A percentile compares a stretch with the other conserved stretches of the same genome.
phyloP scores from a whole-genome alignment of 2,329 filamentous ascomycete genomes.

The Macrophomina phaseolina region DNA sequence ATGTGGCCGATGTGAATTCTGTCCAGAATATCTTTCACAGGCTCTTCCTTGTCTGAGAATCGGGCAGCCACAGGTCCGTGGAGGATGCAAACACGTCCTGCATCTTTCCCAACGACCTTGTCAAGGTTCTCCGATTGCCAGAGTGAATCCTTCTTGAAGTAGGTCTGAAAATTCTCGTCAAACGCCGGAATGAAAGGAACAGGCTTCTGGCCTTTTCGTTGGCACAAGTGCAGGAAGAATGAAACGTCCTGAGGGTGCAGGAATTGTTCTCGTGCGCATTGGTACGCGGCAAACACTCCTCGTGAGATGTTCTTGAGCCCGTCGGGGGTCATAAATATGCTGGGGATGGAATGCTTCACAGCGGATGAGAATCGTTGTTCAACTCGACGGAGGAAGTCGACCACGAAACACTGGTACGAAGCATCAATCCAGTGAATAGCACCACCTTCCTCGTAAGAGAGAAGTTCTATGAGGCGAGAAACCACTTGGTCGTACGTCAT shows the following conservation, averaged over 20 bases:
- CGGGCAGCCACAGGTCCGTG: slow-evolving; percentile 45
- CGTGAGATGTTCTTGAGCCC: not conserved
- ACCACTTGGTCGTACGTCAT: slow-evolving; percentile 95
- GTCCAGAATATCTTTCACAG: slow-evolving; percentile 31
- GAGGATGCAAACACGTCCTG: slow-evolving; percentile 42
- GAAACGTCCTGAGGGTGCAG: slow-evolving; percentile 31
- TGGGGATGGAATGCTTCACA: not conserved
- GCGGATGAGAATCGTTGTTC: slow-evolving; percentile 29
- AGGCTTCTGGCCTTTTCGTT: slow-evolving; percentile 42
- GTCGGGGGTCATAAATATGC: not conserved
- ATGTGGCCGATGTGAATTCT: slow-evolving; percentile 31
- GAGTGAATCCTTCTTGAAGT: slow-evolving; percentile 50
- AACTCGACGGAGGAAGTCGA: slow-evolving; percentile 79
- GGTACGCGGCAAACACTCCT: not conserved
- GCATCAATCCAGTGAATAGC: slow-evolving; percentile 83
- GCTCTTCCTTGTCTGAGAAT: slow-evolving; percentile 34
- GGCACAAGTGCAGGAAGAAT: slow-evolving; percentile 41
- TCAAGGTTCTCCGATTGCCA: slow-evolving; percentile 49
- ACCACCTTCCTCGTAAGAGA: slow-evolving; percentile 84
- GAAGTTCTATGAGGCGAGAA: slow-evolving; percentile 84
- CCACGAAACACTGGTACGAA: slow-evolving; percentile 77
- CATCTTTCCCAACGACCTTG: slow-evolving; percentile 43
- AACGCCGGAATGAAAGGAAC: slow-evolving; percentile 45
- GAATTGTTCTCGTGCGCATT: slow-evolving; percentile 16
- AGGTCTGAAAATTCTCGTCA: slow-evolving; percentile 46